phyloP scores from a whole-genome alignment of 805 yeast genomes.

The Limtongia smithiae region DNA sequence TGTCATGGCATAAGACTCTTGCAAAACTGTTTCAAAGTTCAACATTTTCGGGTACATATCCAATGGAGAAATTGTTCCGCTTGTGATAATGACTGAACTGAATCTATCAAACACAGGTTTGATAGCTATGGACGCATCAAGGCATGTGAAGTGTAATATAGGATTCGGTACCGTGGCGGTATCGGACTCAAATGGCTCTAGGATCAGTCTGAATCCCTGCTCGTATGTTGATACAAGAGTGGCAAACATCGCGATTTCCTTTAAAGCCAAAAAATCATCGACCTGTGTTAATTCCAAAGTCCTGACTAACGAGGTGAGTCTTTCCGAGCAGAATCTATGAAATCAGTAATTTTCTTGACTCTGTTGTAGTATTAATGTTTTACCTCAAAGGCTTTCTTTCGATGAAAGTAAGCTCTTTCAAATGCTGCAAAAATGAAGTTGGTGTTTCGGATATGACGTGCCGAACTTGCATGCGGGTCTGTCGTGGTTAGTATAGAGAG shows the following conservation, averaged over 20 bases:
- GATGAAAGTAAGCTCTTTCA: slow-evolving; percentile 88
- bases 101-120: slow-evolving; percentile 94
- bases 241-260: slow-evolving; percentile 95
- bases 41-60: slow-evolving; percentile 99
- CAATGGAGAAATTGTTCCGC: slow-evolving; percentile 96
- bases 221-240: slow-evolving; percentile 94
- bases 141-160: slow-evolving; percentile 83
- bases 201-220: slow-evolving; percentile 80
- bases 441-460: slow-evolving; percentile 99
- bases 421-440: slow-evolving; percentile 81
- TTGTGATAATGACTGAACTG: slow-evolving; percentile 87
- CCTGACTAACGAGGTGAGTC: slow-evolving; percentile 80
- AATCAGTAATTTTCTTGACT: no score
- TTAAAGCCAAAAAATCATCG: slow-evolving; percentile 88
- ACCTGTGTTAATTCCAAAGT: slow-evolving; percentile 83
- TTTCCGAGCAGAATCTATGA: slow-evolving; percentile 79
- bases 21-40: slow-evolving; percentile 87
- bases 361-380: background rate
- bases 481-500: background rate
- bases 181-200: slow-evolving; percentile 94
- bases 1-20: slow-evolving; percentile 94
- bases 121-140: slow-evolving; percentile 97
- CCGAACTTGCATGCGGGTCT: slow-evolving; percentile 91
- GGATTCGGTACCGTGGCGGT: slow-evolving; percentile 98
- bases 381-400: slow-evolving; percentile 74